Evolutionary conservation across 805 yeast genomes (phyloP), one percentile per base, ranked within the genome.

Genomic region (Suhomyces xylopsoci): DNA sequence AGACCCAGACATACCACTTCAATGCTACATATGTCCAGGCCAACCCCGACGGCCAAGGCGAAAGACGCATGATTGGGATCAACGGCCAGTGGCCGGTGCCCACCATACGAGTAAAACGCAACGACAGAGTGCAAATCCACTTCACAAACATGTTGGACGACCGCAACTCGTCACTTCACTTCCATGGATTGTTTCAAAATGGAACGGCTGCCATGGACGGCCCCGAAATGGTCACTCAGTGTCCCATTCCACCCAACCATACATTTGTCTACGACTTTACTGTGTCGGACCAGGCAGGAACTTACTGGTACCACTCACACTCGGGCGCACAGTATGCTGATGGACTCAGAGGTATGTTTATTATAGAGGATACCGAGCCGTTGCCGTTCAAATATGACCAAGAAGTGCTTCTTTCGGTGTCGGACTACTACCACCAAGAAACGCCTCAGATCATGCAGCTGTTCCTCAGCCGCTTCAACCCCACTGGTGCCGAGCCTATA

Each of bases 401-500:
- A 56, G 89, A 87, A 55, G 73, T 79, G 55, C 70, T 77, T 2
- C 70, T 87, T 47, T 76, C 84, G 5, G 58, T 88, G 7, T 65
- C 83, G 41, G 96, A 88, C 57, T 79, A 84, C 71, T 88, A 87
- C 64, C 89, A 85, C 62, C 70, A 74, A 30, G 72, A 79, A 48
- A 77, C 83, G 55, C 69, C 71, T 26, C 77, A 68, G 2, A 71
- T 86, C 25, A 66, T 75, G 47, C 58, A 68, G 17, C 71, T 72
- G 40, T 87, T 86, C 65, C 65, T 84, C 61, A 77, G 79, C 42
- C 74, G 88, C 58, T 88, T 81, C 62, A 88, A 88, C 59, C 96
- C 96, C 19, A 87, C 92, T 2, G 96, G 96, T 41, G 90, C 88
- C 15, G 96, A 88, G 64, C 96, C 96, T 14, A 78, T 87, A 48